A percentile compares a stretch with the other conserved stretches of the same genome.
phyloP scores from a whole-genome alignment of 2,329 filamentous ascomycete genomes.

The Aspergillus sp. region DNA sequence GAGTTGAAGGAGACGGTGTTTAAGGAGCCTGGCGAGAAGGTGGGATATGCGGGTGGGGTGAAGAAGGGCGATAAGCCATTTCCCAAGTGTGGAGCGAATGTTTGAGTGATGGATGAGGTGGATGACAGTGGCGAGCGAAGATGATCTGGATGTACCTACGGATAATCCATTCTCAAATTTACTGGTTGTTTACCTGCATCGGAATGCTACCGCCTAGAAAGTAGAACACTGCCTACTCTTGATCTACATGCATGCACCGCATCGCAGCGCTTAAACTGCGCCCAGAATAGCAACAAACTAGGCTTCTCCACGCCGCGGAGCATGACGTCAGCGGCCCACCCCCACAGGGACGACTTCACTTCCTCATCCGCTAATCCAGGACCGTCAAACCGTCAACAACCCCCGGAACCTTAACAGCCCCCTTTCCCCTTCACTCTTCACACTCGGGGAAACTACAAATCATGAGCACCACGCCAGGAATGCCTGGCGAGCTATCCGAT shows the following conservation, averaged over 20 bases:
- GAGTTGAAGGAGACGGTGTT: conserved; percentile 1
- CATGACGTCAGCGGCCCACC: not conserved
- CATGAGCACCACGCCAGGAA: not conserved
- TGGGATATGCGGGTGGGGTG: not conserved
- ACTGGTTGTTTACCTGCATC: not conserved
- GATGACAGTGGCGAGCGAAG: no score
- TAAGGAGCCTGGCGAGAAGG: not conserved
- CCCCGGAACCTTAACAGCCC: no score
- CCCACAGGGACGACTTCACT: not conserved
- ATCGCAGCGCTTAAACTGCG: no score
- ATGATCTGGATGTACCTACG: no score
- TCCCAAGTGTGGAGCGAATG: conserved; percentile 1
- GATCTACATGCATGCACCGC: no score
- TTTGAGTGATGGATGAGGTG: not conserved
- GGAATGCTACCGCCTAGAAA: no score
- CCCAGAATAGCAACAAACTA: not conserved
- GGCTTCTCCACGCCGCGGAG: not conserved
- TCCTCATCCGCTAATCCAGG: not conserved
- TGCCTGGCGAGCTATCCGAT: not conserved
- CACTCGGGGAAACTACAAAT: not conserved
- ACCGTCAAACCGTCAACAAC: no score
- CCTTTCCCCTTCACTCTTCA: not conserved
- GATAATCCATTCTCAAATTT: not conserved
- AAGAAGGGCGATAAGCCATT: not conserved
- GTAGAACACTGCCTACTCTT: no score